Evolutionary conservation across 257 asterid species (phyloP).

Genomic region (Forsythia suspensa): DNA sequence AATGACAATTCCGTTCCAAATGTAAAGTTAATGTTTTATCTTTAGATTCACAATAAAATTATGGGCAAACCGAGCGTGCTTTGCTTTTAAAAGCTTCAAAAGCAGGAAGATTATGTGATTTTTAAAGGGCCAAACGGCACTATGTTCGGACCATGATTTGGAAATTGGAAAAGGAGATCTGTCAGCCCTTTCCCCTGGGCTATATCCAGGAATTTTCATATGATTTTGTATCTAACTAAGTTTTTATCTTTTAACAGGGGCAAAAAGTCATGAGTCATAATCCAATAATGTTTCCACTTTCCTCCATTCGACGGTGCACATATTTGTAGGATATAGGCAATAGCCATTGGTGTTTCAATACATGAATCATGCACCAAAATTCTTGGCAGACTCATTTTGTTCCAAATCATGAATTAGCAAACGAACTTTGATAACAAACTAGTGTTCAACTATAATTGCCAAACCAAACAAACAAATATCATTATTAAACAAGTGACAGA

Average conservation of each 20-base stretch:
- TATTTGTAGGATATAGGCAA: background rate
- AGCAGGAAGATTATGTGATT: no score
- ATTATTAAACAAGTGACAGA: constrained; percentile 6
- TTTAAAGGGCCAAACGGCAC: no score
- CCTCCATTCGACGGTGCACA: background rate
- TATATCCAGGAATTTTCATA: background rate
- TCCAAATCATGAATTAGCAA: constrained; percentile 13
- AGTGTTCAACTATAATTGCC: background rate
- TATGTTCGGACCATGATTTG: background rate
- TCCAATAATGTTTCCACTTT: background rate
- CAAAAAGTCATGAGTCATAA: background rate
- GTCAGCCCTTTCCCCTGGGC: background rate
- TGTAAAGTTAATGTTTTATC: background rate
- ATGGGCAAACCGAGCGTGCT: no score
- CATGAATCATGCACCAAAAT: background rate
- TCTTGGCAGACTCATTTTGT: constrained; percentile 11
- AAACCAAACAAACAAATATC: background rate
- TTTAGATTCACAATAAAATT: no score
- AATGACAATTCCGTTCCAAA: background rate
- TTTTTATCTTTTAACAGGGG: background rate
- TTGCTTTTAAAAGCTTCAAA: no score
- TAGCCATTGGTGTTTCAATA: background rate
- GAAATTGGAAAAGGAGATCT: background rate
- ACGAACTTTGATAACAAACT: no score
- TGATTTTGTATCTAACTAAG: background rate